phyloP scores from a whole-genome alignment of 2,329 filamentous ascomycete genomes.

The Ambrosiella xylebori region DNA sequence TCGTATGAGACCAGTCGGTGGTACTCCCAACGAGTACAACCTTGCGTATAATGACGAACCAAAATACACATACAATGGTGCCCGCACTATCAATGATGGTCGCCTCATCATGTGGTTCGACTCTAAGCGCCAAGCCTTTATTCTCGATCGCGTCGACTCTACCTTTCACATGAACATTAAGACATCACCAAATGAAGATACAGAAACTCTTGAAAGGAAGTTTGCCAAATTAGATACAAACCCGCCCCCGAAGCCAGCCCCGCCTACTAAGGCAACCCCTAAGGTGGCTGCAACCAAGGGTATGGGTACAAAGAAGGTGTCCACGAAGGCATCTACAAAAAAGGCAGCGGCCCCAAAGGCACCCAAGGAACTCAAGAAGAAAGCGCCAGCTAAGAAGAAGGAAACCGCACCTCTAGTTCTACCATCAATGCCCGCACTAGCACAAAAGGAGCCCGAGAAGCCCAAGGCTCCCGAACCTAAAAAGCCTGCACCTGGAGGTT shows the following conservation, averaged over 20 bases:
- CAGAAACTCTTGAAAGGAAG: slow-evolving; percentile 45
- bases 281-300: slow-evolving; percentile 3
- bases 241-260: slow-evolving; percentile 15
- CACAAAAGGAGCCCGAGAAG: slow-evolving; percentile 13
- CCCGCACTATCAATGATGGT: slow-evolving; percentile 35
- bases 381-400: slow-evolving; percentile 21
- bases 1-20: slow-evolving; percentile 32
- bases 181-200: slow-evolving; percentile 46
- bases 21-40: slow-evolving; percentile 37
- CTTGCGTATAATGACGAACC: slow-evolving; percentile 36
- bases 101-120: slow-evolving; percentile 63
- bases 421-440: slow-evolving; percentile 17
- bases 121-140: slow-evolving; percentile 53
- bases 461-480: slow-evolving; percentile 18
- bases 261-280: not conserved
- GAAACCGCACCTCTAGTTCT: slow-evolving; percentile 23
- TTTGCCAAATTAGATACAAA: slow-evolving; percentile 43
- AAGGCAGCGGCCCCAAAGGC: slow-evolving; percentile 18
- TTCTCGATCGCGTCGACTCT: slow-evolving; percentile 67
- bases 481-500: slow-evolving; percentile 21
- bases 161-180: slow-evolving; percentile 76
- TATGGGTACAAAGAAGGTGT: slow-evolving; percentile 2
- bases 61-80: slow-evolving; percentile 44
- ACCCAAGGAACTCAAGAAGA: slow-evolving; percentile 19
- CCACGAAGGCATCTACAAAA: slow-evolving; percentile 10